Evolutionary conservation across 768 basidiomycete species (phyloP).

Genomic region (Pholiota conissans): DNA sequence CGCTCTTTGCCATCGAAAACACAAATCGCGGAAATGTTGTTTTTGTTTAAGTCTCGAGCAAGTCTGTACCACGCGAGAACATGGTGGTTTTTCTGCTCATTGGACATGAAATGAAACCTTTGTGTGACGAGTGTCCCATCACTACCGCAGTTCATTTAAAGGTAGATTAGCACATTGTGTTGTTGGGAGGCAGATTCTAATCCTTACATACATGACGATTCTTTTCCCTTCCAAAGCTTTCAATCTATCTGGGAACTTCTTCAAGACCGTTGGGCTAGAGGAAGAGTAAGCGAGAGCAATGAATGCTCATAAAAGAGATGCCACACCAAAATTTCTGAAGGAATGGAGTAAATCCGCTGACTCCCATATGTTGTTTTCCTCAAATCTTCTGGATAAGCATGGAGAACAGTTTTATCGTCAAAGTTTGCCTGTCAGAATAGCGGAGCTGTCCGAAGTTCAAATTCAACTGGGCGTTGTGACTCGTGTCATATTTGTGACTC

Average conservation of each 20-base stretch:
- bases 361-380: slow-evolving; percentile 54
- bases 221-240: slow-evolving; percentile 61
- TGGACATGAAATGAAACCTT: slow-evolving; percentile 71
- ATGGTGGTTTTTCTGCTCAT: slow-evolving; percentile 66
- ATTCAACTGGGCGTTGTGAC: too few species aligned
- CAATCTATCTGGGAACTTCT: slow-evolving; percentile 63
- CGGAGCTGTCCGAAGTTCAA: too few species aligned
- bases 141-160: slow-evolving; percentile 33
- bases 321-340: slow-evolving; percentile 65
- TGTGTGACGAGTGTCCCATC: slow-evolving; percentile 88
- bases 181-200: slow-evolving; percentile 6
- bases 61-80: slow-evolving; percentile 79
- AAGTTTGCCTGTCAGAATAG: too few species aligned
- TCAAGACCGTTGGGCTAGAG: slow-evolving; percentile 63
- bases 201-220: slow-evolving; percentile 66
- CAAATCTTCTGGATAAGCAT: not conserved
- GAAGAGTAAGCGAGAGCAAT: slow-evolving; percentile 1
- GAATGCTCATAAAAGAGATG: not conserved
- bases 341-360: slow-evolving; percentile 68
- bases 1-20: slow-evolving; percentile 80
- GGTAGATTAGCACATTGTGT: slow-evolving; percentile 6
- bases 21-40: slow-evolving; percentile 62
- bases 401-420: too few species aligned
- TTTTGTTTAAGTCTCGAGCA: slow-evolving; percentile 57
- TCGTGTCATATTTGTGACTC: too few species aligned